These are phyloP conservation scores for Aureobasidium mangrovei DNA, from an alignment of 2,329 filamentous ascomycete genomes.

Conservation along the genomic window DNA sequence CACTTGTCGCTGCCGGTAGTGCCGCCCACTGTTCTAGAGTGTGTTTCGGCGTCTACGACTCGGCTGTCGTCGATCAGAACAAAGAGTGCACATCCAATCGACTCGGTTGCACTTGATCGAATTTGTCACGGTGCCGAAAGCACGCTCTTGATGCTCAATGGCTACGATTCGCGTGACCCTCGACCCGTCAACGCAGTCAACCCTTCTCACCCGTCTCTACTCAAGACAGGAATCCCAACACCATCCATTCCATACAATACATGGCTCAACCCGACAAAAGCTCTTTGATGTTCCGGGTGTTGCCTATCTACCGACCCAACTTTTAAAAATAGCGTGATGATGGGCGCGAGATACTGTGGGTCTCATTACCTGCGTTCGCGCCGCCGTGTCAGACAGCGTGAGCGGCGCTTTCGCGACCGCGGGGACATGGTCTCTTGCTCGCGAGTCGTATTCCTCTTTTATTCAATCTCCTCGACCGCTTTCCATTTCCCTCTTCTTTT, in stretches of 20 bases:
- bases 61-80: too few species aligned
- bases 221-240: too few species aligned
- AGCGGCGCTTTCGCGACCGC: constrained; percentile 5
- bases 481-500: neutral
- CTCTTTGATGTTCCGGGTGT: neutral
- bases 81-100: too few species aligned
- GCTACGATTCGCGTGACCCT: too few species aligned
- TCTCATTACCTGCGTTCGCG: neutral
- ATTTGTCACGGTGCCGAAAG: too few species aligned
- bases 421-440: neutral
- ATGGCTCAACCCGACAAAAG: too few species aligned
- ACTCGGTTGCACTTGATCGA: too few species aligned
- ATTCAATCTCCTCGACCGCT: neutral
- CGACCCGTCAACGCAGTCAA: too few species aligned
- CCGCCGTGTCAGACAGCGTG: neutral
- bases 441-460: neutral
- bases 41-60: too few species aligned
- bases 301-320: neutral
- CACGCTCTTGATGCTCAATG: too few species aligned
- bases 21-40: neutral
- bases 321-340: neutral
- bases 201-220: too few species aligned
- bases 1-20: neutral
- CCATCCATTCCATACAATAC: too few species aligned
- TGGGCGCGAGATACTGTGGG: neutral